phyloP scores from a whole-genome alignment of 1,139 yeast genomes.

The Candida sanyaensis region DNA sequence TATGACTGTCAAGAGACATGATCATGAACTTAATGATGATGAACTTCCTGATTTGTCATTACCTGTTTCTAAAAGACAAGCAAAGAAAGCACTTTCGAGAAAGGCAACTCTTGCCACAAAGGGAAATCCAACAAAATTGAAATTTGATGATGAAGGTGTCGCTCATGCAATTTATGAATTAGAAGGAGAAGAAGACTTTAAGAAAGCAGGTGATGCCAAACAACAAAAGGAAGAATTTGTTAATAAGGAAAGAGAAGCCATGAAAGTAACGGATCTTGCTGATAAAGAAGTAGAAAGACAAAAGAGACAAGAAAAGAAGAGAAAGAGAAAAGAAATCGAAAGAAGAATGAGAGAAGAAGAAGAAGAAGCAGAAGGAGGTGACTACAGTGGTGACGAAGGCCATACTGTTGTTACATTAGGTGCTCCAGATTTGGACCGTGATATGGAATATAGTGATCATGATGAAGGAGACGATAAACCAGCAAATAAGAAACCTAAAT shows the following conservation, averaged over 20 bases:
- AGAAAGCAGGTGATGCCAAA: constrained; percentile 70
- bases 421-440: constrained; percentile 47
- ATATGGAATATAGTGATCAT: constrained; percentile 35
- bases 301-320: constrained; percentile 85
- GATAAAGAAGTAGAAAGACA: constrained; percentile 84
- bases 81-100: constrained; percentile 84
- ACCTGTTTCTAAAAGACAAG: constrained; percentile 84
- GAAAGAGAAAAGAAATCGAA: constrained; percentile 82
- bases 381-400: constrained; percentile 29
- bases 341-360: constrained; percentile 48
- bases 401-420: constrained; percentile 26
- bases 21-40: constrained; percentile 66
- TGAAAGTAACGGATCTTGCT: constrained; percentile 70
- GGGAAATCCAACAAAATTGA: constrained; percentile 75
- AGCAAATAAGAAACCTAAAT: constrained; percentile 56
- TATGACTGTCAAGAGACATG: constrained; percentile 74
- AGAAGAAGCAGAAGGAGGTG: constrained; percentile 29
- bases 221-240: constrained; percentile 70
- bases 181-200: constrained; percentile 87
- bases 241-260: constrained; percentile 60
- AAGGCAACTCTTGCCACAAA: constrained; percentile 68
- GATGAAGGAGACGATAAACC: constrained; percentile 38
- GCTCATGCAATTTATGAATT: constrained; percentile 91
- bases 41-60: constrained; percentile 60
- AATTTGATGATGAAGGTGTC: constrained; percentile 91